phyloP scores from a whole-genome alignment of 495 filamentous ascomycete species.

The Lasiosphaeriaceae sp. region DNA sequence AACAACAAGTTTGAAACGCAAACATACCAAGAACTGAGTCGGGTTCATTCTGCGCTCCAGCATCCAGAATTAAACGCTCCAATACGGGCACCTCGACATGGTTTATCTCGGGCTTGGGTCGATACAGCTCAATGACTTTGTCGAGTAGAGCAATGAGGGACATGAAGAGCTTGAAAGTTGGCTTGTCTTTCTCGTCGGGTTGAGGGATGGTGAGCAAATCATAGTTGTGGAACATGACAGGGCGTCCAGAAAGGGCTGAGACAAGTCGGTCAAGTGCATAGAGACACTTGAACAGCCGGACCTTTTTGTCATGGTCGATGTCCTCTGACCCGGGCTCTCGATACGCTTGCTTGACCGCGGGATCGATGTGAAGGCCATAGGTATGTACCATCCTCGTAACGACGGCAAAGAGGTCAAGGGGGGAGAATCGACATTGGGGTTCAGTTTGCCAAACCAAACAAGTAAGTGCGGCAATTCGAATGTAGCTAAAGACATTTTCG shows the following conservation, averaged over 20 bases:
- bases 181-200: slow-evolving; percentile 29
- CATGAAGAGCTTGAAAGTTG: slow-evolving; percentile 45
- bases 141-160: slow-evolving; percentile 52
- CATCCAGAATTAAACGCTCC: slow-evolving; percentile 59
- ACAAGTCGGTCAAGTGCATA: slow-evolving; percentile 67
- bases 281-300: slow-evolving; percentile 57
- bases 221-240: slow-evolving; percentile 61
- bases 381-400: slow-evolving; percentile 59
- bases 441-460: slow-evolving; percentile 29
- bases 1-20: slow-evolving; percentile 29
- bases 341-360: background rate
- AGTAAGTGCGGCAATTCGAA: slow-evolving; percentile 22
- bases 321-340: no score
- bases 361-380: slow-evolving; percentile 54
- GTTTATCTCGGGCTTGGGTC: slow-evolving; percentile 48
- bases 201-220: slow-evolving; percentile 48
- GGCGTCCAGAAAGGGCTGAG: slow-evolving; percentile 59
- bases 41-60: slow-evolving; percentile 35
- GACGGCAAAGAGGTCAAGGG: slow-evolving; percentile 13
- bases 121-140: slow-evolving; percentile 63
- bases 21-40: slow-evolving; percentile 45
- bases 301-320: background rate
- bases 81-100: slow-evolving; percentile 57
- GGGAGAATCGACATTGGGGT: slow-evolving; percentile 12
- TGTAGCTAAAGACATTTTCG: slow-evolving; percentile 9